A percentile compares a stretch with the other conserved stretches of the same genome.
Conservation (phyloP, 768 basidiomycete genomes). For the Serendipita sp. region DNA sequence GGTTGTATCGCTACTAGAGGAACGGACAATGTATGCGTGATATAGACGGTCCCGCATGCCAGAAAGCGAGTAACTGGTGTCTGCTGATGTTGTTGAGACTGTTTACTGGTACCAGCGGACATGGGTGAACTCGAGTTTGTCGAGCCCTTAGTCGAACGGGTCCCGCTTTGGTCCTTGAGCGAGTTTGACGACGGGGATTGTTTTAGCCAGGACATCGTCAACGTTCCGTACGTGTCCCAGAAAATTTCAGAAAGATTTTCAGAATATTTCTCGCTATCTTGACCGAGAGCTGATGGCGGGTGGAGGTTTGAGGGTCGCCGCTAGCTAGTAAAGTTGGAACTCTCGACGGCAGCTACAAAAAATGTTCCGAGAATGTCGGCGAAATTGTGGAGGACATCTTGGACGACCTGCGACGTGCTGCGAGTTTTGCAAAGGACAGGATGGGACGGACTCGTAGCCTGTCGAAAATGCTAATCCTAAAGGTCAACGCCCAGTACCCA, state of each 20-base stretch:
- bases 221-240: not conserved
- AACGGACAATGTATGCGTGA: conserved; percentile 54
- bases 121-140: not conserved
- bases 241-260: too few relatives aligned
- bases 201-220: not conserved
- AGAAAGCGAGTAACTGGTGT: conserved; percentile 34
- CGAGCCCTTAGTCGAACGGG: not conserved
- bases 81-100: not conserved
- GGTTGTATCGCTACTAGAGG: conserved; percentile 20
- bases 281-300: not conserved
- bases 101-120: not conserved
- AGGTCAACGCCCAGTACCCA: too few relatives aligned
- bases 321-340: too few relatives aligned
- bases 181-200: not conserved
- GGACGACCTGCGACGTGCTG: too few relatives aligned
- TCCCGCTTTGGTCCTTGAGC: not conserved
- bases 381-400: too few relatives aligned
- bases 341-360: too few relatives aligned
- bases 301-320: not conserved
- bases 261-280: not conserved
- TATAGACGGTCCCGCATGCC: conserved; percentile 64
- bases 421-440: too few relatives aligned
- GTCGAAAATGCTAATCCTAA: too few relatives aligned
- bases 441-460: too few relatives aligned
- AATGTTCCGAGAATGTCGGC: too few relatives aligned